Evolutionary conservation across 305 asterid species (phyloP), one percentile per base, ranked within the genome.

Genomic region (Rubia occidens): DNA sequence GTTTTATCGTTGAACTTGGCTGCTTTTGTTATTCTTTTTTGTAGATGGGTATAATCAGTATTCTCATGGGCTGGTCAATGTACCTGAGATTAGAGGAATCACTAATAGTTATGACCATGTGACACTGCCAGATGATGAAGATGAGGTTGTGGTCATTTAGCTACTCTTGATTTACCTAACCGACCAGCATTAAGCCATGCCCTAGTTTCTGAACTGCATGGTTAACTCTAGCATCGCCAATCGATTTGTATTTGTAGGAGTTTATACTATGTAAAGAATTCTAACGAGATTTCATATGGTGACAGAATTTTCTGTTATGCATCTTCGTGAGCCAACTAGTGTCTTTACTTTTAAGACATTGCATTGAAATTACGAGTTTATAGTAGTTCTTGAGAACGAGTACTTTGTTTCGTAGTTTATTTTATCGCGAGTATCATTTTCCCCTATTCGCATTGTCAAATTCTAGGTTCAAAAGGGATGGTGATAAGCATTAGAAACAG

Each of bases 21-120:
- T 3, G 42, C 42, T 11, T 51, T 29, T 62, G 0, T 71, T 49
- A 70, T 6, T 69, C 60, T 51, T 40, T 69, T 53, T 60, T 66
- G 76, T 83, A 87, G 93, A 84, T 64, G 87, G 82, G 24, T 88
- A 85, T 62, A 83, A 60, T 17, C 79, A 69, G 20, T 61, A 53
- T 29, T 51, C 49, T 4, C 21, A 17, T 26, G 45, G 67, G 39
- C 44, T 44, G 71, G 79, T n/a, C 72, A 62, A 51, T 60, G 86
- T 79, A 60, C 72, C 75, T 29, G 86, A 79, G 64, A 56, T 68
- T 67, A 75, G 80, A 21, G 80, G 85, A 74, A 76, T 80, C 71
- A 37, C 72, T 10, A 72, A 76, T 55, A 72, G 82, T 70, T 76
- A 76, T 72, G 83, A 76, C 71, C 78, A 75, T 76, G 74, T 44